A percentile compares a stretch with the other conserved stretches of the same genome.
These are phyloP conservation scores for Pleoardoris graminearum DNA, from an alignment of 2,329 filamentous ascomycete species.

Conservation along the genomic window DNA sequence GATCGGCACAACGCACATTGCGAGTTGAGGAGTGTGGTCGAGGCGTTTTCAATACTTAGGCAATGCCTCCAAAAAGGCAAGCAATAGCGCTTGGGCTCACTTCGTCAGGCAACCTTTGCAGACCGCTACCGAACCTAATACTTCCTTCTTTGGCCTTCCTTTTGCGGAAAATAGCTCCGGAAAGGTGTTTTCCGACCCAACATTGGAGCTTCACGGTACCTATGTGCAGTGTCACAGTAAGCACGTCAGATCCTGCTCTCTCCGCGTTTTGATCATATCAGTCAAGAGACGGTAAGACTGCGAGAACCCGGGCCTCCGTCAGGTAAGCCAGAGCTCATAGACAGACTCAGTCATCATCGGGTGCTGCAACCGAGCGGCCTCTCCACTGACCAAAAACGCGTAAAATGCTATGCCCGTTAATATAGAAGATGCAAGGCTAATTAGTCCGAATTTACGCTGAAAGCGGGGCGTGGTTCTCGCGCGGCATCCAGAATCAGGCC, in stretches of 20 bases:
- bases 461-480: constrained; percentile 33
- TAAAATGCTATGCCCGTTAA: constrained; percentile 15
- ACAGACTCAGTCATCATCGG: background rate
- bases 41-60: constrained; percentile 6
- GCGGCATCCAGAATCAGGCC: constrained; percentile 21
- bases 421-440: constrained; percentile 28
- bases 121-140: constrained; percentile 26
- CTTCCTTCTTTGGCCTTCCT: constrained; percentile 24
- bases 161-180: constrained; percentile 14
- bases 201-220: constrained; percentile 3
- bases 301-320: constrained; percentile 18
- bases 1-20: constrained; percentile 4
- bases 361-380: constrained; percentile 10
- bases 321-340: constrained; percentile 5
- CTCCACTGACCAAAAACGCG: constrained; percentile 11
- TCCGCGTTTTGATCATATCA: constrained; percentile 17
- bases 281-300: constrained; percentile 14
- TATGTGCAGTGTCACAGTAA: constrained; percentile 5
- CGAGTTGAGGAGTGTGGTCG: background rate
- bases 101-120: constrained; percentile 27
- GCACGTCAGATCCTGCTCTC: constrained; percentile 19
- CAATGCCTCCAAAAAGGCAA: constrained; percentile 15
- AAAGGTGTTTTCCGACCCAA: background rate
- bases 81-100: constrained; percentile 23
- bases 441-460: constrained; percentile 36